These are phyloP conservation scores for Boletus tylopilopsis DNA, from an alignment of 768 basidiomycete genomes.

Conservation along the genomic window DNA sequence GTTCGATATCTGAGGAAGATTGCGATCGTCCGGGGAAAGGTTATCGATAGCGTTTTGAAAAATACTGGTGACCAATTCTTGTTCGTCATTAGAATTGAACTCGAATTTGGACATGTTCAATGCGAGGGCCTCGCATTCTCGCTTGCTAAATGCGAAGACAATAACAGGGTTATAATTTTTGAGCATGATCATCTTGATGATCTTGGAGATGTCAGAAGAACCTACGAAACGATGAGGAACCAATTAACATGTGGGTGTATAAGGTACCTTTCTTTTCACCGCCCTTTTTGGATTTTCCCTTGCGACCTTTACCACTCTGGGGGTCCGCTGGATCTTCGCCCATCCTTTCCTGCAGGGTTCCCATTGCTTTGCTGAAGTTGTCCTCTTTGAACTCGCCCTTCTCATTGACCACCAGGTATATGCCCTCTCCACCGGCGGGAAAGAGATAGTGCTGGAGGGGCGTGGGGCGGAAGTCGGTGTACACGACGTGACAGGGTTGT, in stretches of 20 bases:
- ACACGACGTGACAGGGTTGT: slow-evolving; percentile 98
- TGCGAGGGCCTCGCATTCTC: slow-evolving; percentile 94
- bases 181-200: slow-evolving; percentile 96
- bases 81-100: slow-evolving; percentile 91
- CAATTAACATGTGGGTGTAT: neutral
- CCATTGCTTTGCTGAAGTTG: slow-evolving; percentile 98
- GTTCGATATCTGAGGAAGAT: slow-evolving; percentile 90
- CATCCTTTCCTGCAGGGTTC: slow-evolving; percentile 73
- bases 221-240: slow-evolving; percentile 42
- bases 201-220: slow-evolving; percentile 91
- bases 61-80: slow-evolving; percentile 78
- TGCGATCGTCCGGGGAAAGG: slow-evolving; percentile 80
- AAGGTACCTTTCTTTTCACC: slow-evolving; percentile 79
- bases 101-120: slow-evolving; percentile 92
- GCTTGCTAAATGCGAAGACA: slow-evolving; percentile 96
- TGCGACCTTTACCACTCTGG: slow-evolving; percentile 76
- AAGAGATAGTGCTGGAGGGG: slow-evolving; percentile 98
- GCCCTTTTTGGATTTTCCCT: slow-evolving; percentile 94
- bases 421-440: slow-evolving; percentile 94
- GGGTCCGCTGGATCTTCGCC: slow-evolving; percentile 94
- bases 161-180: slow-evolving; percentile 99
- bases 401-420: slow-evolving; percentile 98
- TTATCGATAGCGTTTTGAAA: slow-evolving; percentile 95
- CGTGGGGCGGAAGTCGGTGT: slow-evolving; percentile 98
- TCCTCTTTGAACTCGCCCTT: slow-evolving; percentile 96